Base-by-base conservation (phyloP, 176 grass and related monocot genomes). In the Juncus effusus region DNA sequence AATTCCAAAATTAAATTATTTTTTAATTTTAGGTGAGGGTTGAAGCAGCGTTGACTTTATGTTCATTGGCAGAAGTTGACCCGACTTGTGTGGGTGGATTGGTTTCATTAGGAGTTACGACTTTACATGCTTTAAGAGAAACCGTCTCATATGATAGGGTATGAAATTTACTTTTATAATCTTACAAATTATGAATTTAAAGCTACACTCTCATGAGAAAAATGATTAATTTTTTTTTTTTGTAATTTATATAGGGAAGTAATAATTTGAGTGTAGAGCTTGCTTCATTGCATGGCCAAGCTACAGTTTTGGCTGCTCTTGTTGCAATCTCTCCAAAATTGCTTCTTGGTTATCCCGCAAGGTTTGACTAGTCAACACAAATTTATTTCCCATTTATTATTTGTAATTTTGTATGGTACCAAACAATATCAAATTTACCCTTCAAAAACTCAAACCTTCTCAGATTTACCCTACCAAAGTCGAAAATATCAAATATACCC, bases 1-100 rank as follows among this genome's bases (percentile, higher is more conserved):
- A 36, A 36, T n/a, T 7, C 56, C 36, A 42, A 64, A 38, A 40
- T 64, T 42, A 62, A 56, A 11, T 11, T 64, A 62, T 7, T 70
- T 73, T 19, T 76, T 76, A 15, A 45, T 61, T 56, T 61, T 83
- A 96, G 92, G 92, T 96, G 60, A 82, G 93, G 19, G 80, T 97
- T 35, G 93, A 97, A 77, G 88, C 93, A 69, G 93, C 93, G 66
- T 84, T 97, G 78, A 92, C 88, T 53, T 80, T 97, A 72, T 88
- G 82, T 80, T 82, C 93, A 74, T 87, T 97, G 79, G 93, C 93
- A 52, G 88, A 97, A 55, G 88, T 97, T 77, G 93, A 97, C 84
- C 88, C 93, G 52, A 89, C 93, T 75, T 97, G 93, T 75, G 93
- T 97, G 61, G 93, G 93, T 63, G 88, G 93, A 74, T 89, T 97